These are phyloP conservation scores for Trichosporon faecale DNA, from an alignment of 1,284 basidiomycete species.

Conservation along the genomic window DNA sequence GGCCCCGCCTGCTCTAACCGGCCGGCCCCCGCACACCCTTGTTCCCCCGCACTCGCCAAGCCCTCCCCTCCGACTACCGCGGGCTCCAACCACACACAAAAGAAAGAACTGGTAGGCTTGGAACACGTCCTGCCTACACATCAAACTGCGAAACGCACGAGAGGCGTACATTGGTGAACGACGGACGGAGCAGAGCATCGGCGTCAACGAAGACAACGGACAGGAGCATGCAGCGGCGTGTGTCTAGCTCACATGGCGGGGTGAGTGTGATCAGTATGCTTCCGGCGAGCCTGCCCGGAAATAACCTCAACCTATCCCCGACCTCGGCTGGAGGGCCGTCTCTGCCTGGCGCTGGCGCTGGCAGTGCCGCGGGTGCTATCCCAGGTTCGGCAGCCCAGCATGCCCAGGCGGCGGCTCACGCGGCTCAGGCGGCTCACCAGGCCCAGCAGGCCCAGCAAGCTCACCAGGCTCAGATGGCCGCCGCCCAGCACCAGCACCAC, in stretches of 20 bases:
- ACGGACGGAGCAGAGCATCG: background rate
- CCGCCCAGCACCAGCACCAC: constrained; percentile 6
- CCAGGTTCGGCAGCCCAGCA: background rate
- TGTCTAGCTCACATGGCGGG: background rate
- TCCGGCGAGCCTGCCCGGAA: constrained; percentile 2
- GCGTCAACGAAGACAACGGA: background rate
- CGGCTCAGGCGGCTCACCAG: constrained; percentile 1
- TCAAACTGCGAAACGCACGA: background rate
- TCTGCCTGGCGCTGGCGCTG: background rate
- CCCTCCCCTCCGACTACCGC: background rate
- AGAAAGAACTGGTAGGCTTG: background rate
- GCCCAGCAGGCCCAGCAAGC: constrained; percentile 4
- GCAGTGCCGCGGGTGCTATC: constrained; percentile 3
- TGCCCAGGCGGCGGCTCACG: constrained; percentile 1
- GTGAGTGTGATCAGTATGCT: background rate
- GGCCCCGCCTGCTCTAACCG: too few species aligned
- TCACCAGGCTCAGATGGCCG: background rate
- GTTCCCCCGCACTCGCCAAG: too few species aligned
- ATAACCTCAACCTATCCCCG: constrained; percentile 6
- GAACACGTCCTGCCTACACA: background rate
- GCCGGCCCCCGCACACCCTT: too few species aligned
- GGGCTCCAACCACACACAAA: background rate
- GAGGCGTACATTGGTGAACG: background rate
- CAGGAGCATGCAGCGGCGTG: background rate
- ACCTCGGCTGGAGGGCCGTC: background rate